These are phyloP conservation scores for Graphilbum ipis-grandicollis DNA, from an alignment of 2,329 filamentous ascomycete species.

Conservation along the genomic window DNA sequence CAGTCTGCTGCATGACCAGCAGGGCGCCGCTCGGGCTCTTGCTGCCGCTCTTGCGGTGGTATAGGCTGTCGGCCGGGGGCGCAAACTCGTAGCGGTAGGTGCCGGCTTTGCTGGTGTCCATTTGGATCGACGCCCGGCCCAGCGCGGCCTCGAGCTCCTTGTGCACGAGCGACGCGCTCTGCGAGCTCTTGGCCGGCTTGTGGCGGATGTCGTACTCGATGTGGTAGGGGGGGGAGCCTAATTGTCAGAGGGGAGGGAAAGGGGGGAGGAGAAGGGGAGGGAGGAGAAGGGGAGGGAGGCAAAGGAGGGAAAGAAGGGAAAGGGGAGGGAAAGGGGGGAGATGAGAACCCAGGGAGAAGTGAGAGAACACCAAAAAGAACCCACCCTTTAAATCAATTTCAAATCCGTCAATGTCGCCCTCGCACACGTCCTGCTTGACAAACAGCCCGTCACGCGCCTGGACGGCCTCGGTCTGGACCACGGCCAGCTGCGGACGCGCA, in stretches of 20 bases:
- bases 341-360: not conserved
- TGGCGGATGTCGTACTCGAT: conserved; percentile 68
- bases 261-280: too few species aligned
- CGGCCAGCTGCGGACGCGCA: conserved; percentile 53
- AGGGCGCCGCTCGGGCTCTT: not conserved
- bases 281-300: not conserved
- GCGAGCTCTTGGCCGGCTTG: conserved; percentile 43
- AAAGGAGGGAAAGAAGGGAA: not conserved
- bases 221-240: conserved; percentile 64
- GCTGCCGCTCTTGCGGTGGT: conserved; percentile 30
- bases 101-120: conserved; percentile 75
- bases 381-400: conserved; percentile 65
- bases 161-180: conserved; percentile 36
- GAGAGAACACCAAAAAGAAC: conserved; percentile 10
- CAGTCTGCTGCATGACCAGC: conserved; percentile 60
- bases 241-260: not conserved
- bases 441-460: conserved; percentile 33
- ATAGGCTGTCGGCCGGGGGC: conserved; percentile 69
- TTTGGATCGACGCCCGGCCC: conserved; percentile 57
- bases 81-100: conserved; percentile 75
- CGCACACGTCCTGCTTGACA: conserved; percentile 70
- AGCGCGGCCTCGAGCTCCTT: conserved; percentile 64
- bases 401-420: conserved; percentile 82
- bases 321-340: not conserved
- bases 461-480: conserved; percentile 49